Evolutionary conservation across 805 yeast species (phyloP).

Genomic region (Ogataea parapolymorpha): DNA sequence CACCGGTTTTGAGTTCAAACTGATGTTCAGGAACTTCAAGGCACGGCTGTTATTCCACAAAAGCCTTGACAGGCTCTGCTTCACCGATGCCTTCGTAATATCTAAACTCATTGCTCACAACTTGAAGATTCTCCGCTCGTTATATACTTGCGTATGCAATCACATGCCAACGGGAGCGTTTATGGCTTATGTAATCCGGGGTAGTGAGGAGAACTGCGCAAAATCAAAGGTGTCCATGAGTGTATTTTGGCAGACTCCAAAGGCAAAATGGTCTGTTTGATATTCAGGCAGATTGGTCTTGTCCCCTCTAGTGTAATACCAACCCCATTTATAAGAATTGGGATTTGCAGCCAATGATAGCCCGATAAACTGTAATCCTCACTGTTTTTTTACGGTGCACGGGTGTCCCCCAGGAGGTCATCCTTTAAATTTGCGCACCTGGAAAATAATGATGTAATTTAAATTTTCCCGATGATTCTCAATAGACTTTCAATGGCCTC

Average conservation of each 20-base stretch:
- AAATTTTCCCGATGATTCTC: background rate
- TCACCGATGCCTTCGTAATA: background rate
- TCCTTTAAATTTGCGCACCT: conserved; percentile 4
- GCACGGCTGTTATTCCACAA: conserved; percentile 18
- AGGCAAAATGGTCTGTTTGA: no score
- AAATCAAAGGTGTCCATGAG: no score
- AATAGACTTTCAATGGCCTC: conserved; percentile 1
- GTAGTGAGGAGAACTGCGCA: conserved; percentile 2
- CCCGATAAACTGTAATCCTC: background rate
- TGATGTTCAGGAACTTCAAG: conserved; percentile 24
- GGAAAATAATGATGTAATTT: conserved; percentile 1
- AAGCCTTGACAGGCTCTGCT: conserved; percentile 4
- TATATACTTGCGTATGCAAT: conserved; percentile 4
- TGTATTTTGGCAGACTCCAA: no score
- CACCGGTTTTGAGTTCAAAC: conserved; percentile 32
- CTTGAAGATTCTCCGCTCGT: background rate
- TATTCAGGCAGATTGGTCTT: no score
- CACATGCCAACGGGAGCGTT: conserved; percentile 6
- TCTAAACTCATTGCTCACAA: background rate
- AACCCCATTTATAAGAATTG: no score
- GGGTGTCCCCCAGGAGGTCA: conserved; percentile 4
- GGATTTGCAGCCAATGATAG: conserved; percentile 1
- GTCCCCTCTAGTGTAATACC: no score
- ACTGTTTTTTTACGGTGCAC: conserved; percentile 1
- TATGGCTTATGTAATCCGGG: conserved; percentile 7